Percentiles rank a stretch among this genome's conserved stretches.
phyloP scores from a whole-genome alignment of 129 eudicot genomes.

The Escallonia herrerae region DNA sequence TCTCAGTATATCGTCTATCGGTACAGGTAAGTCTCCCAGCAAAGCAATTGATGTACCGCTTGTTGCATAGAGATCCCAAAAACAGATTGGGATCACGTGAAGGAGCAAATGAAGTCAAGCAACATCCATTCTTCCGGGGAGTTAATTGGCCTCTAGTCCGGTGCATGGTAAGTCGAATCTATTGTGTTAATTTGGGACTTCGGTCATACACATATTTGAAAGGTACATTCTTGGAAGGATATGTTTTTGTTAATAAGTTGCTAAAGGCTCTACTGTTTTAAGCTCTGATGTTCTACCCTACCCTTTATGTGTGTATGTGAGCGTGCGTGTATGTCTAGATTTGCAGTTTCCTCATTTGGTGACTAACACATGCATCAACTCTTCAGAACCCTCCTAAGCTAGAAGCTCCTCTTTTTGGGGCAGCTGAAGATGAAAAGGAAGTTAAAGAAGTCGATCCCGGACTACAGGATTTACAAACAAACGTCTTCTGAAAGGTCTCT shows the following conservation, averaged over 20 bases:
- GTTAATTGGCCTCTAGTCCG: slow-evolving; percentile 93
- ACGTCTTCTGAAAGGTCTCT: slow-evolving; percentile 53
- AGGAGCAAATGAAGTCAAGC: slow-evolving; percentile 91
- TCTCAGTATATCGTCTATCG: background rate
- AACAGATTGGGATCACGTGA: slow-evolving; percentile 83
- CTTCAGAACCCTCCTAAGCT: slow-evolving; percentile 79
- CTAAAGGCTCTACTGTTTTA: no score
- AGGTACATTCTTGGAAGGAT: no score
- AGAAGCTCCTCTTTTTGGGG: slow-evolving; percentile 56
- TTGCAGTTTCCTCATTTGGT: background rate
- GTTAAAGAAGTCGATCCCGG: slow-evolving; percentile 54
- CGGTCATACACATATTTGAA: background rate
- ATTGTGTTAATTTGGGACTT: background rate
- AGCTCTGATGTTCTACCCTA: no score
- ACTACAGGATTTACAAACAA: slow-evolving; percentile 72
- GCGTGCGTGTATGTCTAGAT: background rate
- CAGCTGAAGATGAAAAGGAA: slow-evolving; percentile 43
- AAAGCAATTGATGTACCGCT: slow-evolving; percentile 73
- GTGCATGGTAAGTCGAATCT: slow-evolving; percentile 50
- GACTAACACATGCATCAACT: background rate
- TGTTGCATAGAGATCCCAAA: slow-evolving; percentile 91
- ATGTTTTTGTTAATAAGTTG: no score
- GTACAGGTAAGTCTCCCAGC: slow-evolving; percentile 77
- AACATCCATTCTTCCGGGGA: slow-evolving; percentile 88
- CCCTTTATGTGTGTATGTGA: no score